Evolutionary conservation across 257 asterid genomes (phyloP).

Genomic region (Nicotiana obtusifolia): DNA sequence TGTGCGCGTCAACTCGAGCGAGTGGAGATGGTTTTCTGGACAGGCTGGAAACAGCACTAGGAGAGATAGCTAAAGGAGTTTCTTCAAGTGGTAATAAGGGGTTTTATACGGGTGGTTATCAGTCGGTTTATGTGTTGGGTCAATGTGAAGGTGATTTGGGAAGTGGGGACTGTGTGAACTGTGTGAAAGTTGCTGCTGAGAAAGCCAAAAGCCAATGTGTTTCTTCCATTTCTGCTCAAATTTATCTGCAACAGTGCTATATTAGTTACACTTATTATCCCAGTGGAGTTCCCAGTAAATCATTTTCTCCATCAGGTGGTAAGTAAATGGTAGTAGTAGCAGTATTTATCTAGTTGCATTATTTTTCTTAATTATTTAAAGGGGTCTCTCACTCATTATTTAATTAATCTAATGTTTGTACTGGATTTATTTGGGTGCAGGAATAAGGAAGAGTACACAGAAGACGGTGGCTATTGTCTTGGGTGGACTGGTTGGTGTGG

Average conservation of each 20-base stretch:
- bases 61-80: slow-evolving; percentile 51
- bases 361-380: background rate
- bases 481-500: slow-evolving; percentile 70
- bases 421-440: slow-evolving; percentile 24
- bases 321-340: no score
- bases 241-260: slow-evolving; percentile 62
- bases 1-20: slow-evolving; percentile 63
- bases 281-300: slow-evolving; percentile 49
- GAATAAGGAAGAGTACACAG: slow-evolving; percentile 44
- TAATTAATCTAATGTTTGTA: background rate
- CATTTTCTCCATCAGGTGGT: slow-evolving; percentile 52
- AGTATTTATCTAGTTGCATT: no score
- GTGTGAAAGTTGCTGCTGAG: slow-evolving; percentile 61
- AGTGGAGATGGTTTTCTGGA: slow-evolving; percentile 61
- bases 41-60: slow-evolving; percentile 48
- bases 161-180: slow-evolving; percentile 58
- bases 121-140: slow-evolving; percentile 67
- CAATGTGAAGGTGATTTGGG: slow-evolving; percentile 83
- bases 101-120: slow-evolving; percentile 58
- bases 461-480: slow-evolving; percentile 67
- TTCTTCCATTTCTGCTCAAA: slow-evolving; percentile 53
- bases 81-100: slow-evolving; percentile 31
- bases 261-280: slow-evolving; percentile 74
- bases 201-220: slow-evolving; percentile 50
- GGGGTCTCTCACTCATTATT: background rate